Evolutionary conservation across 2,329 filamentous ascomycete genomes (phyloP).

Genomic region (Exserohilum turcica): DNA sequence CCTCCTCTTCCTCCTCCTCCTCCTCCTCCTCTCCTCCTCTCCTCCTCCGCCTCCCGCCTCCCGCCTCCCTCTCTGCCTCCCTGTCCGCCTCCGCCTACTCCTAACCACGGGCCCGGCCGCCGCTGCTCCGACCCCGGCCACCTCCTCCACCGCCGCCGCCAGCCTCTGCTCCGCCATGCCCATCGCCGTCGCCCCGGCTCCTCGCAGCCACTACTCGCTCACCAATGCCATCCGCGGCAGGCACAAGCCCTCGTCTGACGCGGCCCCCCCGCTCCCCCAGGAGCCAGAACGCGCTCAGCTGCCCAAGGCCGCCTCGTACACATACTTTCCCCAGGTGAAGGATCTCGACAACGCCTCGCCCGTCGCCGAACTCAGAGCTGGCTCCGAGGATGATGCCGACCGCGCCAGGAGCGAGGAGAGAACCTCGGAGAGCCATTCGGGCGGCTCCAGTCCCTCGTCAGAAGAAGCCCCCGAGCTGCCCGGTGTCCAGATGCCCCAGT

Average conservation of each 20-base stretch:
- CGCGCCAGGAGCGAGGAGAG: constrained; percentile 37
- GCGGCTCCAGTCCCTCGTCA: constrained; percentile 52
- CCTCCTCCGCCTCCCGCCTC: no score
- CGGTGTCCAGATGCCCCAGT: constrained; percentile 37
- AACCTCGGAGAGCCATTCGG: constrained; percentile 49
- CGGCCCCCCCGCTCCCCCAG: constrained; percentile 28
- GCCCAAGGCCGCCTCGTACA: constrained; percentile 49
- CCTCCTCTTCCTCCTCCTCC: no score
- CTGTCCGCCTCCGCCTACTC: constrained; percentile 3
- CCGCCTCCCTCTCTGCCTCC: no score
- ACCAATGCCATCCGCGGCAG: constrained; percentile 38
- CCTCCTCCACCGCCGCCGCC: background rate
- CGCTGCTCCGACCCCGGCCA: background rate
- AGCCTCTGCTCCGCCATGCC: constrained; percentile 35
- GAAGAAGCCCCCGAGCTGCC: constrained; percentile 40
- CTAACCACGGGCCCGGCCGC: background rate
- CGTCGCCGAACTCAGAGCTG: constrained; percentile 36
- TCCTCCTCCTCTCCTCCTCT: no score
- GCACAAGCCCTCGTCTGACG: constrained; percentile 42
- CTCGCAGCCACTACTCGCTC: constrained; percentile 38
- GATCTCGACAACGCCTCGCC: constrained; percentile 41
- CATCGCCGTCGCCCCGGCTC: constrained; percentile 38
- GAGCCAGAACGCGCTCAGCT: constrained; percentile 36
- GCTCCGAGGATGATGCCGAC: constrained; percentile 42
- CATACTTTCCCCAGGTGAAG: constrained; percentile 48